Percentiles rank a stretch among this genome's conserved stretches.
Evolutionary conservation across 2,329 filamentous ascomycete genomes (phyloP).

Genomic region (Coniochaeta ligniaria): DNA sequence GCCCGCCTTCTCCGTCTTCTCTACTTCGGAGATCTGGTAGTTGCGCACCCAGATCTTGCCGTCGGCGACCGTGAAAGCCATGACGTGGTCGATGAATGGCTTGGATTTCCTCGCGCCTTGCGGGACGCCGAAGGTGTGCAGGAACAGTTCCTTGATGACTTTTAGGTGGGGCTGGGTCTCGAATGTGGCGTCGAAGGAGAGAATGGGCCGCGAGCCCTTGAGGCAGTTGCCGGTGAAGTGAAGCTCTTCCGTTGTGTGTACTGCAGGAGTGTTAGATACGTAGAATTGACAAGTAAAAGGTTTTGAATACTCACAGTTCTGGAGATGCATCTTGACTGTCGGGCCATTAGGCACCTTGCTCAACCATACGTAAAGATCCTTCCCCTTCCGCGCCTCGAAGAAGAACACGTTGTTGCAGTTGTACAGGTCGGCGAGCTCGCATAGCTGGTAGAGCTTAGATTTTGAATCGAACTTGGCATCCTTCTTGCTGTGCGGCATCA

Average conservation of each 20-base stretch:
- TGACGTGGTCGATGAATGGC: conserved; percentile 92
- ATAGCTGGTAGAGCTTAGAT: conserved; percentile 75
- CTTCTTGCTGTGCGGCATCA: conserved; percentile 88
- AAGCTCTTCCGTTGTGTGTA: conserved; percentile 95
- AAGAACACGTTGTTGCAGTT: conserved; percentile 89
- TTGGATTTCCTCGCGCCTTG: conserved; percentile 83
- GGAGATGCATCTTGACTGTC: conserved; percentile 56
- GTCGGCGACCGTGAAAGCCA: conserved; percentile 84
- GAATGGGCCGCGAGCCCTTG: conserved; percentile 83
- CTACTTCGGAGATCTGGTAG: conserved; percentile 86
- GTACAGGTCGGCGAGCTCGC: conserved; percentile 68
- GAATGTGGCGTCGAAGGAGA: conserved; percentile 88
- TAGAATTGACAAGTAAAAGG: not conserved
- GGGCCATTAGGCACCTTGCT: conserved; percentile 83
- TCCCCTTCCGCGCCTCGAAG: conserved; percentile 89
- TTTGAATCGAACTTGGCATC: conserved; percentile 97
- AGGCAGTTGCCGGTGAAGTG: conserved; percentile 96
- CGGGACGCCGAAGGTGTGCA: conserved; percentile 87
- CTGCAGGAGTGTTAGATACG: conserved; percentile 26
- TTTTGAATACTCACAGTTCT: conserved; percentile 52
- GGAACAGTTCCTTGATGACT: conserved; percentile 83
- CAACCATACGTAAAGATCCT: conserved; percentile 93
- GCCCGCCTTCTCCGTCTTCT: conserved; percentile 38
- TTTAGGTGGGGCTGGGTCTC: conserved; percentile 72
- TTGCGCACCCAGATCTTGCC: conserved; percentile 94